These are phyloP conservation scores for Prunus davidiana DNA, from an alignment of 306 rosid species.

Conservation along the genomic window DNA sequence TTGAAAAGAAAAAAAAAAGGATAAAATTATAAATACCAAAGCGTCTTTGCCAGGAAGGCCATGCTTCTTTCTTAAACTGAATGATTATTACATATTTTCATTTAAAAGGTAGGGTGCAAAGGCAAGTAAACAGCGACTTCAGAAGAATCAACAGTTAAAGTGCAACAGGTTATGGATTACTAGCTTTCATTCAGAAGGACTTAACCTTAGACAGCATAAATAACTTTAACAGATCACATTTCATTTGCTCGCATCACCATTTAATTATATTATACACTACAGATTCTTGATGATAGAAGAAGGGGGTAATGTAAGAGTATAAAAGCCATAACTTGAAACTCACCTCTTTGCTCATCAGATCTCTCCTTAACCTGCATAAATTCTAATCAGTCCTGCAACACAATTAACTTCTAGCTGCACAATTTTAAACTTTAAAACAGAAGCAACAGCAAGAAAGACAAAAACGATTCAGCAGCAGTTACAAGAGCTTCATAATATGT, in stretches of 20 bases:
- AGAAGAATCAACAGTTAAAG: background rate
- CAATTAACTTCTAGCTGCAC: background rate
- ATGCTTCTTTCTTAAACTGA: background rate
- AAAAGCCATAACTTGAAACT: slow-evolving; percentile 39
- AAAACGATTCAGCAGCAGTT: background rate
- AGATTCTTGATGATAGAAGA: background rate
- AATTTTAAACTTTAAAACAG: background rate
- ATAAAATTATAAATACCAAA: background rate
- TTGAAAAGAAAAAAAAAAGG: background rate
- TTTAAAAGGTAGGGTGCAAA: background rate
- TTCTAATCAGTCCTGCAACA: slow-evolving; percentile 15
- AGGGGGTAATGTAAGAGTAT: slow-evolving; percentile 4
- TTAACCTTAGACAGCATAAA: background rate
- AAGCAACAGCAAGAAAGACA: background rate
- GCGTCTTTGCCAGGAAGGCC: background rate
- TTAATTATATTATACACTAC: background rate
- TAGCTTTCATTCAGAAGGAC: background rate
- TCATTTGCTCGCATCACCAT: background rate
- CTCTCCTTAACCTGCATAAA: slow-evolving; percentile 50
- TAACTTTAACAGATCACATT: background rate
- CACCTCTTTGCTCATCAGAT: slow-evolving; percentile 27
- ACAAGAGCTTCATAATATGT: background rate
- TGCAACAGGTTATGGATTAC: background rate
- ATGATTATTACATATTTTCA: background rate
- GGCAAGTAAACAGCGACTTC: background rate